Evolutionary conservation across 768 basidiomycete genomes (phyloP).

Genomic region (Gautieria morchelliformis): DNA sequence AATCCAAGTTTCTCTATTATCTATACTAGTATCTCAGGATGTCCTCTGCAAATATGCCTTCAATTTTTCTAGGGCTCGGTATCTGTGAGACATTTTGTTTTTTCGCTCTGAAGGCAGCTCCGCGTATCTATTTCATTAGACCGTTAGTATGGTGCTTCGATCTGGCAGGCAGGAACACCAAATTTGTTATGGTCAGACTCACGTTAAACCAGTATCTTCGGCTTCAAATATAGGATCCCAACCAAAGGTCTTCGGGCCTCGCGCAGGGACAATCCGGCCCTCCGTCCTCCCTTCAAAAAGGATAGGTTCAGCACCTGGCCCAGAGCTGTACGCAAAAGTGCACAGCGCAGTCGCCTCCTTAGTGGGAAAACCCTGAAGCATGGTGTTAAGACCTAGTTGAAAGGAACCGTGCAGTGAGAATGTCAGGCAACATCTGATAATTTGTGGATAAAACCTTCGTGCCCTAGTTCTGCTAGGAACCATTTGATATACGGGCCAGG

Average conservation of each 20-base stretch:
- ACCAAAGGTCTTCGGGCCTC: constrained; percentile 74
- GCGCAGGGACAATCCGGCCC: constrained; percentile 78
- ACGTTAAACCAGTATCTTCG: constrained; percentile 70
- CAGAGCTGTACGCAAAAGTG: constrained; percentile 90
- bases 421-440: background rate
- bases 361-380: constrained; percentile 64
- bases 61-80: constrained; percentile 63
- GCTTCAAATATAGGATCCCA: constrained; percentile 90
- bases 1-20: background rate
- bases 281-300: constrained; percentile 83
- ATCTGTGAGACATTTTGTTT: constrained; percentile 65
- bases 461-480: constrained; percentile 76
- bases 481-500: constrained; percentile 98
- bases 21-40: background rate
- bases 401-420: background rate
- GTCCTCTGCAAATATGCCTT: constrained; percentile 30
- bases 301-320: constrained; percentile 71
- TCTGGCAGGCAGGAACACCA: background rate
- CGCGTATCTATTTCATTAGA: constrained; percentile 42
- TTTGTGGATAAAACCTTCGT: constrained; percentile 47
- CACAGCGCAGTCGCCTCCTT: constrained; percentile 84
- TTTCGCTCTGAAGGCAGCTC: constrained; percentile 65
- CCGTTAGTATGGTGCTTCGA: background rate
- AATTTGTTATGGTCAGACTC: constrained; percentile 12
- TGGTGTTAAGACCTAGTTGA: constrained; percentile 58